These are phyloP conservation scores for Hyphodiscus sp. DNA, from an alignment of 2,329 filamentous ascomycete genomes.

Conservation along the genomic window DNA sequence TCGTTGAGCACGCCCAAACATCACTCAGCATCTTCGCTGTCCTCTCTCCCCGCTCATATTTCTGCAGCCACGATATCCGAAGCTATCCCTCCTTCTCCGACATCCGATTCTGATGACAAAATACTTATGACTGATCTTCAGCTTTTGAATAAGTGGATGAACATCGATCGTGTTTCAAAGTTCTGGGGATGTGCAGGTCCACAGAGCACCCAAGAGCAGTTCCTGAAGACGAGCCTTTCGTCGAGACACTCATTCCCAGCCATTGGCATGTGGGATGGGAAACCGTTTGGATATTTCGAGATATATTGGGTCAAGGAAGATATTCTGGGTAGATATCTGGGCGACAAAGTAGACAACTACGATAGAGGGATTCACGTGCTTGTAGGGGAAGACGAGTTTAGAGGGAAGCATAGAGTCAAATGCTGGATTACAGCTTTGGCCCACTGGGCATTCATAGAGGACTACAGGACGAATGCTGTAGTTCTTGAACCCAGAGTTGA, in stretches of 20 bases:
- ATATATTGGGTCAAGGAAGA: conserved; percentile 99
- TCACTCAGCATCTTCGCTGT: conserved; percentile 22
- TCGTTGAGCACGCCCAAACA: conserved; percentile 20
- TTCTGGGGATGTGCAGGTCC: conserved; percentile 71
- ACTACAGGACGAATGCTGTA: conserved; percentile 74
- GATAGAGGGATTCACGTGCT: conserved; percentile 85
- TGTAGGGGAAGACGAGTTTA: conserved; percentile 86
- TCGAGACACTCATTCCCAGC: conserved; percentile 78
- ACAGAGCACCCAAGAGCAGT: conserved; percentile 52
- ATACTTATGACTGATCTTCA: conserved; percentile 48
- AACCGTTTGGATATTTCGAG: conserved; percentile 96
- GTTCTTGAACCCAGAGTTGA: conserved; percentile 88
- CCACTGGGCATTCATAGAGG: conserved; percentile 76
- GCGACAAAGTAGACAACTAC: conserved; percentile 65
- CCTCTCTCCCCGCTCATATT: conserved; percentile 26
- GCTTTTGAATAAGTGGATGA: conserved; percentile 82
- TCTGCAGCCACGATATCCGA: conserved; percentile 32
- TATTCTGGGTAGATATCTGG: conserved; percentile 62
- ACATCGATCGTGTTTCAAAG: conserved; percentile 71
- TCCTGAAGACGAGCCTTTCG: conserved; percentile 59
- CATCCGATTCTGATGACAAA: conserved; percentile 23
- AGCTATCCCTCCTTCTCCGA: conserved; percentile 37
- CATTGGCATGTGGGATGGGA: conserved; percentile 89
- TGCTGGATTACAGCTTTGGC: conserved; percentile 79
- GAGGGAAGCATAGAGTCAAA: conserved; percentile 68